These are phyloP conservation scores for Apodospora peruviana DNA, from an alignment of 495 filamentous ascomycete genomes.

Conservation along the genomic window DNA sequence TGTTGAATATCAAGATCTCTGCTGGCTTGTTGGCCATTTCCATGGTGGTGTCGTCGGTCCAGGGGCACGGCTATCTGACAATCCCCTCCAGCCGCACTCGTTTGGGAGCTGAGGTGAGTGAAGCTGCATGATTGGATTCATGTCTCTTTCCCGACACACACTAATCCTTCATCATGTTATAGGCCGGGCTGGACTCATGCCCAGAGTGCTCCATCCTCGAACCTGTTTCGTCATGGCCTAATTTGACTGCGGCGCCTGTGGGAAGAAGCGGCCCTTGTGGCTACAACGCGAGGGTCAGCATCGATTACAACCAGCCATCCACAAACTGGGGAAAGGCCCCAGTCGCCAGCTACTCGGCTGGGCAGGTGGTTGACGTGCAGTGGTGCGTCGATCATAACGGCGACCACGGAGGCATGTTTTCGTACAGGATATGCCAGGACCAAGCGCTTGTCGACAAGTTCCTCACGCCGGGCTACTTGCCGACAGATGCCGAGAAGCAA, in stretches of 20 bases:
- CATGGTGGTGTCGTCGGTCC: conserved; percentile 9
- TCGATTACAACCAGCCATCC: conserved; percentile 50
- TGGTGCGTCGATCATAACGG: conserved; percentile 57
- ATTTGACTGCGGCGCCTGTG: conserved; percentile 39
- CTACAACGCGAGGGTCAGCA: conserved; percentile 49
- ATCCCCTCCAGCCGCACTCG: conserved; percentile 42
- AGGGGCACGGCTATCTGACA: conserved; percentile 47
- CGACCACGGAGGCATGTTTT: conserved; percentile 56
- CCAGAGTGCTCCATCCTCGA: conserved; percentile 55
- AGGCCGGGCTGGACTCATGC: conserved; percentile 48
- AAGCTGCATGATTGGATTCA: not conserved
- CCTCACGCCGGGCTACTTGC: conserved; percentile 43
- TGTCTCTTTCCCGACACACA: not conserved
- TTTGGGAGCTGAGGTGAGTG: conserved; percentile 40
- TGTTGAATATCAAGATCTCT: conserved; percentile 19
- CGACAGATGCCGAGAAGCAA: conserved; percentile 50
- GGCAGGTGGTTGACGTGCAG: conserved; percentile 44
- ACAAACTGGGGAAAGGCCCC: conserved; percentile 38
- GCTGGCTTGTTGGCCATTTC: conserved; percentile 6
- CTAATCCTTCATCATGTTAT: too few relatives aligned
- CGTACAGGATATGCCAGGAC: conserved; percentile 51
- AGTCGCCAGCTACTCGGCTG: conserved; percentile 41
- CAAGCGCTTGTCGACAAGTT: conserved; percentile 48
- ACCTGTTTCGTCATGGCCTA: conserved; percentile 48
- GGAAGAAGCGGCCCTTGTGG: conserved; percentile 51